Evolutionary conservation across 2,329 filamentous ascomycete genomes (phyloP).

Genomic region (Pseudohalonectria lignicola): DNA sequence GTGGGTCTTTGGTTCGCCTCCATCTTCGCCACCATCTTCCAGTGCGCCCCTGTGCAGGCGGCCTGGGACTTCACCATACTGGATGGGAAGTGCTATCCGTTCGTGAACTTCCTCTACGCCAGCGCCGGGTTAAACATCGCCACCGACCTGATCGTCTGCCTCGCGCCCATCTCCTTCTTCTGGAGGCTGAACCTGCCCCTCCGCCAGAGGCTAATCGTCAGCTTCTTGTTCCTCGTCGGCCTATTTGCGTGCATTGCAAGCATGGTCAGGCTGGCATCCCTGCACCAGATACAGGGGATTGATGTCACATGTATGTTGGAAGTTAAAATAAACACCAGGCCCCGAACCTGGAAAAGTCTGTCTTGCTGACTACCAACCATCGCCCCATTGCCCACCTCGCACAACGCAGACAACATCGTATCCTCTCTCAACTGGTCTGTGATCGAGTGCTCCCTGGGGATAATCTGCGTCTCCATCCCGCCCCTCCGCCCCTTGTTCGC

Average conservation of each 20-base stretch:
- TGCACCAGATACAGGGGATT: constrained; percentile 9
- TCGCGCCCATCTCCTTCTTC: constrained; percentile 16
- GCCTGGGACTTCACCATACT: constrained; percentile 15
- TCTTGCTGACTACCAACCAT: too few relatives aligned
- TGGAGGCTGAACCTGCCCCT: constrained; percentile 15
- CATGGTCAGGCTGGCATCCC: constrained; percentile 13
- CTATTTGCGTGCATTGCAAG: constrained; percentile 15
- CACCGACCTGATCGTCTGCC: constrained; percentile 17
- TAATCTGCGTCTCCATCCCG: constrained; percentile 21
- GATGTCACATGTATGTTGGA: too few relatives aligned
- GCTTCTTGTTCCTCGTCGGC: constrained; percentile 15
- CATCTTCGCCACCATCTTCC: constrained; percentile 15
- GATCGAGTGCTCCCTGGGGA: constrained; percentile 19
- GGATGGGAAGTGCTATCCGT: constrained; percentile 12
- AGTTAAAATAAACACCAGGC: too few relatives aligned
- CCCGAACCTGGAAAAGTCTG: not conserved
- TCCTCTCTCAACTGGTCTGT: constrained; percentile 18
- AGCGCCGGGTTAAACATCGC: constrained; percentile 16
- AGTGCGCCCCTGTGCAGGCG: constrained; percentile 14
- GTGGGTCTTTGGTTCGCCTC: constrained; percentile 12
- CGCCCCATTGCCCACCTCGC: too few relatives aligned
- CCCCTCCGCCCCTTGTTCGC: constrained; percentile 12
- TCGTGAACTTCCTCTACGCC: constrained; percentile 15
- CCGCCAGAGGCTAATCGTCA: constrained; percentile 15
- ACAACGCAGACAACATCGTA: constrained; percentile 17